Evolutionary conservation across 768 basidiomycete species (phyloP), one percentile per base, ranked within the genome.

Genomic region (Lentinula guzmanii): DNA sequence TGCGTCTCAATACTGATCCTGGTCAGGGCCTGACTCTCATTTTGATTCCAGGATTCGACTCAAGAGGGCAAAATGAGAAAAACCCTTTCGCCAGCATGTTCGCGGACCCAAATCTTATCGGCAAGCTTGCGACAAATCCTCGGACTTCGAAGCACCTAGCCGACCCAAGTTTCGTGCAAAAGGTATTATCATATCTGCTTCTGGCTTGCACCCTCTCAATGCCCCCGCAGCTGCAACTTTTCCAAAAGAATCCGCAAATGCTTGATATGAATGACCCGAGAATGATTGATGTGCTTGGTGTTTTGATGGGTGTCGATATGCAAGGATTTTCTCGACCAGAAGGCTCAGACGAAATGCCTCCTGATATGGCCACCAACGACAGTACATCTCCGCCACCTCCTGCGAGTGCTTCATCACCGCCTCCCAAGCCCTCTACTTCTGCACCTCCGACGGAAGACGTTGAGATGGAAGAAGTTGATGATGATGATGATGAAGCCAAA

Each of bases 201-300:
- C 31, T n/a, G 58, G 59, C 58, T 53, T 16, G 37, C 60, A 53
- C 56, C 35, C 58, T 62, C 37, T 64, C 52, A 65, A 21, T 43
- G 3, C 21, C 55, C 52, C 50, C 61, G 41, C 65, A 91, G 87
- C 74, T 92, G 37, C 79, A 83, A 74, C 62, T 82, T 70, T 81
- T 89, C 63, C 90, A 91, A 70, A 75, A 81, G 69, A 86, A 91
- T 66, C 89, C 90, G 24, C 74, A 69, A 55, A 74, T 91, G 52
- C 89, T 86, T 21, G 78, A 85, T 58, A 73, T 70, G 86, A 76
- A 84, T 63, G 95, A 98, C 74, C 86, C 95, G 39, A 85, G 95
- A 62, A 94, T 97, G 93, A 92, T 94, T 72, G 89, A 92, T 69
- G 94, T 94, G 15, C 79, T 98, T 48, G 95, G 95, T 62, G 95